These are phyloP conservation scores for Leucocoprinus birnbaumii DNA, from an alignment of 768 basidiomycete species.

Conservation along the genomic window DNA sequence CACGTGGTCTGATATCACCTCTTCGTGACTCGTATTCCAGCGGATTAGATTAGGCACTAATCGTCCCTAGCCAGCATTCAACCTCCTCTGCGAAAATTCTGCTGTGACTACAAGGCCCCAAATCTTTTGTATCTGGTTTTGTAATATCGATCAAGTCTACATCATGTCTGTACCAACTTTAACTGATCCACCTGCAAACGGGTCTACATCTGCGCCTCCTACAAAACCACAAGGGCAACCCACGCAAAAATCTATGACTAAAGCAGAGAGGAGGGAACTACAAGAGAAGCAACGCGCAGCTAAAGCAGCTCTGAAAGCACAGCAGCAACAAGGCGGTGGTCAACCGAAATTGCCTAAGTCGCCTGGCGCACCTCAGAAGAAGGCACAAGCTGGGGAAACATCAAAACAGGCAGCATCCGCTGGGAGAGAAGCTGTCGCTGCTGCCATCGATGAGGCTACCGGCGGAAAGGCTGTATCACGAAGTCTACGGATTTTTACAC, in stretches of 20 bases:
- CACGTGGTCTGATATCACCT: slow-evolving; percentile 7
- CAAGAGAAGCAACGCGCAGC: slow-evolving; percentile 81
- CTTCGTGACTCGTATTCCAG: background rate
- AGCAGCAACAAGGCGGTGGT: slow-evolving; percentile 16
- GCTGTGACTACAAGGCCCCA: background rate
- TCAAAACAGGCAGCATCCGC: slow-evolving; percentile 20
- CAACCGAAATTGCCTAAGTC: slow-evolving; percentile 23
- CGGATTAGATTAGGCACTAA: background rate
- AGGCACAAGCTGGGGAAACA: slow-evolving; percentile 26
- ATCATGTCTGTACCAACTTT: slow-evolving; percentile 30
- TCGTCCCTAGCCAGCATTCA: background rate
- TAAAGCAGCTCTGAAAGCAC: slow-evolving; percentile 49
- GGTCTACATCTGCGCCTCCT: slow-evolving; percentile 12
- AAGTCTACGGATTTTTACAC: slow-evolving; percentile 81
- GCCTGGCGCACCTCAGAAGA: slow-evolving; percentile 29
- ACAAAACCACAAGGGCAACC: slow-evolving; percentile 28
- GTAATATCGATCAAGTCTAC: background rate
- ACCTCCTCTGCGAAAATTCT: background rate
- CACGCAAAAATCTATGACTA: slow-evolving; percentile 74
- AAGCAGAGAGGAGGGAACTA: slow-evolving; percentile 75
- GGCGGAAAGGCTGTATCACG: slow-evolving; percentile 46
- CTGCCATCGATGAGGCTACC: slow-evolving; percentile 26
- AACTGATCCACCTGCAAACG: slow-evolving; percentile 22
- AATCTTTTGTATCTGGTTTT: background rate
- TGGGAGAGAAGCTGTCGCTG: slow-evolving; percentile 24